Evolutionary conservation across 2,329 filamentous ascomycete species (phyloP).

Genomic region (Curvularia verruculosa): DNA sequence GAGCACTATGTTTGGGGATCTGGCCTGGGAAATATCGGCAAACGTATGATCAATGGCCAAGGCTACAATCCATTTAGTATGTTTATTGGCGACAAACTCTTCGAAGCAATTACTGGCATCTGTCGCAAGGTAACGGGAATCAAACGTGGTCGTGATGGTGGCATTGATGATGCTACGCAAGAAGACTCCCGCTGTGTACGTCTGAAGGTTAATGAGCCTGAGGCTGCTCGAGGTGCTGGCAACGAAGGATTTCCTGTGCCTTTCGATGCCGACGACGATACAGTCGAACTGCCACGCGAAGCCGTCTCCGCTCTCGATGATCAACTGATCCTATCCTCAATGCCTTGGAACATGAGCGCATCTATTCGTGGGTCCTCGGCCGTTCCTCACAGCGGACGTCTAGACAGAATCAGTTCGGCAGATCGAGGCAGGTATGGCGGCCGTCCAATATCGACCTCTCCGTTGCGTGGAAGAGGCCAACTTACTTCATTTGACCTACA

Average conservation of each 20-base stretch:
- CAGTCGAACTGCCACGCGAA: slow-evolving; percentile 75
- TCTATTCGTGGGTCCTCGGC: slow-evolving; percentile 60
- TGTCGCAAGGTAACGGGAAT: slow-evolving; percentile 32
- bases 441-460: slow-evolving; percentile 65
- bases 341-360: slow-evolving; percentile 71
- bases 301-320: slow-evolving; percentile 71
- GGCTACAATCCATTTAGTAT: slow-evolving; percentile 59
- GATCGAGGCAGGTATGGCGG: slow-evolving; percentile 50
- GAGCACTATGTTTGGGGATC: slow-evolving; percentile 64
- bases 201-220: slow-evolving; percentile 38
- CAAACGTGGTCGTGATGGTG: slow-evolving; percentile 46
- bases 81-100: slow-evolving; percentile 64
- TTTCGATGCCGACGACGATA: slow-evolving; percentile 58
- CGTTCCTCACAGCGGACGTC: slow-evolving; percentile 50
- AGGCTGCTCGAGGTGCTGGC: slow-evolving; percentile 47
- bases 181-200: slow-evolving; percentile 44
- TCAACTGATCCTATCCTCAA: slow-evolving; percentile 66
- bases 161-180: slow-evolving; percentile 44
- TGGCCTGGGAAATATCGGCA: slow-evolving; percentile 60
- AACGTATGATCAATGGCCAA: slow-evolving; percentile 29
- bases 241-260: slow-evolving; percentile 38
- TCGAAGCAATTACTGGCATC: slow-evolving; percentile 55
- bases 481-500: slow-evolving; percentile 36
- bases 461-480: slow-evolving; percentile 61
- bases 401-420: slow-evolving; percentile 48